Base-by-base conservation (phyloP, 176 grass and related monocot genomes). In the Elymus sibiricus region DNA sequence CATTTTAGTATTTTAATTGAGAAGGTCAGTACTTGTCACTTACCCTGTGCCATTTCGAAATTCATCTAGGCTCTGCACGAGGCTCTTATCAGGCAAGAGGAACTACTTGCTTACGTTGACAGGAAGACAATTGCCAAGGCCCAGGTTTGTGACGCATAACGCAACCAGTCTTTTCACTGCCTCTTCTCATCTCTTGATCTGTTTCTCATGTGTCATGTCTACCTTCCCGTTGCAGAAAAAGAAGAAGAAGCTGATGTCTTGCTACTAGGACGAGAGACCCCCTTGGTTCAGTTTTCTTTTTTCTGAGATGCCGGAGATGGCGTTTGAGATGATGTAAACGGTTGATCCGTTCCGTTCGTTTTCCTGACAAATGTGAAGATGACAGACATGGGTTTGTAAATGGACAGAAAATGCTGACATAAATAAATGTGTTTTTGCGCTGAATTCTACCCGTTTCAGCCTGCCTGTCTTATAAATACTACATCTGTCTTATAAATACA, bases 41-140 rank as follows among this genome's bases (percentile, higher is more conserved):
- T 76, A 77, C 38, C n/a, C 7, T 67, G 21, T 46, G 28, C 11
- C 37, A 72, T 79, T 84, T 6, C 8, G 22, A 65, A 65, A 67
- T 51, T 69, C 86, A 49, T 79, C 14, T 6, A 99, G 97, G 97
- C 92, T 87, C 88, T 99, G 46, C 87, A 99, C n/a, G 94, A 96
- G 83, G 90, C 94, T 80, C 88, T 99, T 25, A 99, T 99, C 86
- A 94, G 79, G 86, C 97, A 99, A 82, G 97, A 99, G 76, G 97
- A 99, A 72, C 83, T 99, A n/a, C 85, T 99, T 34, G 94, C 97
- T 4, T 96, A 90, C 42, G 80, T 99, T 4, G 97, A 99, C 61
- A 79, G 97, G 27, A 93, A 94, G 84, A 92, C 94, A 81, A 73
- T 92, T 55, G 94, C 92, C 40, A 96, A 94, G 85, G 79, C 91